Evolutionary conservation across 805 yeast species (phyloP).

Genomic region (Ogataea pilisensis): DNA sequence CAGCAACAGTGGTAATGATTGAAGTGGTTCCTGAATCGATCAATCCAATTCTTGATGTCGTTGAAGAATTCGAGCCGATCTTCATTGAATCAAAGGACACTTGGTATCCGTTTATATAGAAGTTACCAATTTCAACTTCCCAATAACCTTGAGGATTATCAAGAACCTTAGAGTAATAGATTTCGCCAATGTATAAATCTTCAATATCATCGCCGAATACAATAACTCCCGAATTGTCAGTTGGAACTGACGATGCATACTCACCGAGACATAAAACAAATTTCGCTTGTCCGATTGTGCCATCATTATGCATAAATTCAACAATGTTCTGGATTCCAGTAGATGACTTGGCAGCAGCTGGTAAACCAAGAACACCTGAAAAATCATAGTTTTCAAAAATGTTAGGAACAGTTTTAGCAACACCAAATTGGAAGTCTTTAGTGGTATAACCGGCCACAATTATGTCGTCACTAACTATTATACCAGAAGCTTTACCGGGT

Average conservation of each 20-base stretch:
- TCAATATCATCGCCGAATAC: slow-evolving; percentile 38
- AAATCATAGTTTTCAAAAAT: slow-evolving; percentile 49
- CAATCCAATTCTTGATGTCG: slow-evolving; percentile 39
- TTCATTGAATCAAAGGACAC: slow-evolving; percentile 31
- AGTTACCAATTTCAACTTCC: slow-evolving; percentile 42
- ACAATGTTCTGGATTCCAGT: slow-evolving; percentile 37
- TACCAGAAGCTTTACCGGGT: slow-evolving; percentile 51
- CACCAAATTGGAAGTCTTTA: slow-evolving; percentile 46
- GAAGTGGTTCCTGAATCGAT: slow-evolving; percentile 69
- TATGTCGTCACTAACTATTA: slow-evolving; percentile 36
- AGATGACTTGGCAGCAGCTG: slow-evolving; percentile 38
- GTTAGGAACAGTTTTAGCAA: slow-evolving; percentile 48
- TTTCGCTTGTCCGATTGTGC: slow-evolving; percentile 32
- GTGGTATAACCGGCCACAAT: slow-evolving; percentile 35
- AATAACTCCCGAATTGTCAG: slow-evolving; percentile 37
- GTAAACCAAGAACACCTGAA: slow-evolving; percentile 59
- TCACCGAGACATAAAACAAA: slow-evolving; percentile 46
- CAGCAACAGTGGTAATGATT: slow-evolving; percentile 48
- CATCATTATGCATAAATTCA: slow-evolving; percentile 32
- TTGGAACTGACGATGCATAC: slow-evolving; percentile 15
- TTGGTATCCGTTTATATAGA: slow-evolving; percentile 32
- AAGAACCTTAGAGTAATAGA: slow-evolving; percentile 37
- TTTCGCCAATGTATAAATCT: slow-evolving; percentile 37
- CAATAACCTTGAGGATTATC: slow-evolving; percentile 39
- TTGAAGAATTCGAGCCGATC: slow-evolving; percentile 13